Conservation (phyloP, 345 rosid species). For the Xanthoceras sorbifolium region DNA sequence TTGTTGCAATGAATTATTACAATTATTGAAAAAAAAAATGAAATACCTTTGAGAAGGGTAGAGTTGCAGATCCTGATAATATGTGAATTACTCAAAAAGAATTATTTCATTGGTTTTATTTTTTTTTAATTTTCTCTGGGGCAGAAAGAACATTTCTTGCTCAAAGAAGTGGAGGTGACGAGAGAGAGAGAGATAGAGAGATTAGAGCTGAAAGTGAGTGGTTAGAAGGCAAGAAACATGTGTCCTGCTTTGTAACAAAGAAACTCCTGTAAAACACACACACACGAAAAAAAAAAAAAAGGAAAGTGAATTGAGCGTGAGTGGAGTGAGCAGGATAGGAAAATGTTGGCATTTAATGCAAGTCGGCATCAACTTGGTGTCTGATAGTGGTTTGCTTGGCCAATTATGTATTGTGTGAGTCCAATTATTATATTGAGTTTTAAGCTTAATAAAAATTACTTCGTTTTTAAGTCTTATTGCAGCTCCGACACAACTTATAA, state of each 20-base stretch:
- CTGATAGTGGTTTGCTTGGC: background rate
- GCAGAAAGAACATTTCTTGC: background rate
- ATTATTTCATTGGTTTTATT: too few species aligned
- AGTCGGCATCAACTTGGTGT: background rate
- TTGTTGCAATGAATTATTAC: background rate
- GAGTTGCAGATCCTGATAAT: constrained; percentile 13
- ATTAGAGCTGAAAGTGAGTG: background rate
- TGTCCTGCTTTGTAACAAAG: background rate
- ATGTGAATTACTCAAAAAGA: background rate
- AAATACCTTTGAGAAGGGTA: background rate
- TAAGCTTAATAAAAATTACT: background rate
- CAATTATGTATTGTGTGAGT: background rate
- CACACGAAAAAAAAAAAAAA: background rate
- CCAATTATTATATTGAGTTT: background rate
- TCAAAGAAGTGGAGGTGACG: constrained; percentile 2
- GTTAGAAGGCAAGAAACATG: constrained; percentile 15
- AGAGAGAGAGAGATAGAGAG: background rate
- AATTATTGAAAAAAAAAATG: background rate
- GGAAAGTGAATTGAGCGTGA: background rate
- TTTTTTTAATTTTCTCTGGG: background rate
- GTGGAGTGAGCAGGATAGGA: background rate
- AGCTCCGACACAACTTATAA: too few species aligned
- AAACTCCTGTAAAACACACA: background rate
- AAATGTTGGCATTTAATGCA: background rate
- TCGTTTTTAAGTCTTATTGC: background rate